Conservation (phyloP, 805 yeast genomes). For the Clavispora carvajalis region DNA sequence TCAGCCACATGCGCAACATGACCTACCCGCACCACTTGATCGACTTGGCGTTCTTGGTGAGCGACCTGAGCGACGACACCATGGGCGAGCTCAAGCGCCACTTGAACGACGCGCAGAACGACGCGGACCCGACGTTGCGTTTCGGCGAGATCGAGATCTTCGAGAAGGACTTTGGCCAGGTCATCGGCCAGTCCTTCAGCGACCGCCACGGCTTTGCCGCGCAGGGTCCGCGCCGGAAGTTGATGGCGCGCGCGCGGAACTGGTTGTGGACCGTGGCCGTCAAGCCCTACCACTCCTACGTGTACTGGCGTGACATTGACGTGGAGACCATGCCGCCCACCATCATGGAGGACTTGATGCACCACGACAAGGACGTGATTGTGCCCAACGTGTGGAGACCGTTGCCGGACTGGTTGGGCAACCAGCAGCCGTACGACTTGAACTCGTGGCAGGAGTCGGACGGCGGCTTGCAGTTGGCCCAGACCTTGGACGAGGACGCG, state of each 20-base stretch:
- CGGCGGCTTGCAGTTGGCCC: constrained; percentile 75
- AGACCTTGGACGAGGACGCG: constrained; percentile 80
- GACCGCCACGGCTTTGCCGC: constrained; percentile 96
- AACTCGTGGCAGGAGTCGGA: constrained; percentile 85
- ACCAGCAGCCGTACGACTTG: constrained; percentile 79
- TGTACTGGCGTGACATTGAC: constrained; percentile 97
- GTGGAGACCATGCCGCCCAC: constrained; percentile 88
- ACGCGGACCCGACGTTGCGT: constrained; percentile 53
- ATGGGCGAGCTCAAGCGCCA: constrained; percentile 58
- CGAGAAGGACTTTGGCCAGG: constrained; percentile 91
- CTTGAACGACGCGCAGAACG: constrained; percentile 59
- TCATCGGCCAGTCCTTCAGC: constrained; percentile 85
- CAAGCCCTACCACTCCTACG: constrained; percentile 91
- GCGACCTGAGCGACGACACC: constrained; percentile 88
- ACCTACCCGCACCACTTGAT: constrained; percentile 84
- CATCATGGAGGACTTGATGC: constrained; percentile 87
- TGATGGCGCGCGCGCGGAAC: constrained; percentile 94
- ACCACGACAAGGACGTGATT: constrained; percentile 82
- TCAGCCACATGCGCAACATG: constrained; percentile 70
- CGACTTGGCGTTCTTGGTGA: constrained; percentile 78
- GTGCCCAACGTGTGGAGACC: constrained; percentile 96
- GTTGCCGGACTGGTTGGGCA: constrained; percentile 78
- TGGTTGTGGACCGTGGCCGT: constrained; percentile 87
- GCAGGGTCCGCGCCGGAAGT: constrained; percentile 90
- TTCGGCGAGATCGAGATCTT: constrained; percentile 84